Evolutionary conservation across 2,329 filamentous ascomycete genomes (phyloP).

Genomic region (Ilyonectria sp.): DNA sequence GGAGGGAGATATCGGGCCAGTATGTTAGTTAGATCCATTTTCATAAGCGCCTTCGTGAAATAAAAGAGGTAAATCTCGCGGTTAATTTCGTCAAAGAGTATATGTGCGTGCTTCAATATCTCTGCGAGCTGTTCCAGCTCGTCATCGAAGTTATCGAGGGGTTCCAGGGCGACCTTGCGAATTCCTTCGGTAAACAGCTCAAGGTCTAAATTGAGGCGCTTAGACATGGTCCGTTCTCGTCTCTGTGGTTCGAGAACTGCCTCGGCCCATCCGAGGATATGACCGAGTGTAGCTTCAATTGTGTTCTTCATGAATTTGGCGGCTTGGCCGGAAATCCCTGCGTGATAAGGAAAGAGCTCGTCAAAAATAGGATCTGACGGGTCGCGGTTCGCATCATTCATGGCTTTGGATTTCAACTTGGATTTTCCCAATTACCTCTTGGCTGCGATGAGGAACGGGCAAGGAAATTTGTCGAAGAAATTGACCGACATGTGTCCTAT

Average conservation of each 20-base stretch:
- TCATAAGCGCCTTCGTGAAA: not conserved
- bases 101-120: no score
- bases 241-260: no score
- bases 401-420: not conserved
- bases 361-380: not conserved
- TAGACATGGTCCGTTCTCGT: no score
- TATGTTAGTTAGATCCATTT: not conserved
- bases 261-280: not conserved
- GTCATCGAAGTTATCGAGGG: no score
- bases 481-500: no score
- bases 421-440: not conserved
- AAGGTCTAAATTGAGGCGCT: no score
- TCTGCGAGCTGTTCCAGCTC: no score
- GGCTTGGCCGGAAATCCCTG: not conserved
- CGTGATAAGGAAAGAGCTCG: not conserved
- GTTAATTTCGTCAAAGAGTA: no score
- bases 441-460: not conserved
- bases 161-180: no score
- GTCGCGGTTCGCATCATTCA: not conserved
- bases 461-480: no score
- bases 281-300: not conserved
- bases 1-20: not conserved
- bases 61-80: no score
- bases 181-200: no score
- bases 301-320: not conserved